These are phyloP conservation scores for Solanum hybrid DNA, from an alignment of 305 asterid species.

Conservation along the genomic window DNA sequence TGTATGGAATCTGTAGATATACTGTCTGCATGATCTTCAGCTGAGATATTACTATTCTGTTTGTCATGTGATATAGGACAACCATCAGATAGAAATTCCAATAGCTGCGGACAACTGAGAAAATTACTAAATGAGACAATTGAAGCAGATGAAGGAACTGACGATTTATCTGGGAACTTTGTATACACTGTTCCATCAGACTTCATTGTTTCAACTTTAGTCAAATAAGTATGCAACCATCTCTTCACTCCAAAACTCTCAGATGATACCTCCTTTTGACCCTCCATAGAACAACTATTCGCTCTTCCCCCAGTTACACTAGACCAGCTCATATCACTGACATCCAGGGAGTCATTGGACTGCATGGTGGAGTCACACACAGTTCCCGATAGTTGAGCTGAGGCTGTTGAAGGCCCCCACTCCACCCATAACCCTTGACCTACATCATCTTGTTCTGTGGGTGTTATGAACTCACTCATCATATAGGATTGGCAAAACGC, in stretches of 20 bases:
- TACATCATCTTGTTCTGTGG: constrained; percentile 28
- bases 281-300: constrained; percentile 18
- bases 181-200: constrained; percentile 46
- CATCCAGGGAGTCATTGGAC: constrained; percentile 7
- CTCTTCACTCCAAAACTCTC: constrained; percentile 30
- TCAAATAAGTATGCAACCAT: constrained; percentile 66
- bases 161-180: constrained; percentile 48
- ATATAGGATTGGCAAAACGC: constrained; percentile 44
- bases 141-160: constrained; percentile 36
- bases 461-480: constrained; percentile 24
- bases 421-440: constrained; percentile 74
- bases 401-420: constrained; percentile 65
- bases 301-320: constrained; percentile 14
- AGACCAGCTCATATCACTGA: not conserved
- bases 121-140: constrained; percentile 64
- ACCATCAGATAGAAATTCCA: constrained; percentile 44
- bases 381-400: constrained; percentile 21
- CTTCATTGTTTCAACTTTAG: constrained; percentile 41
- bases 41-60: constrained; percentile 21
- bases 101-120: constrained; percentile 40
- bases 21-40: constrained; percentile 18
- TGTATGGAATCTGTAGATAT: constrained; percentile 11
- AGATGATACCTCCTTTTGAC: constrained; percentile 29
- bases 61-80: constrained; percentile 27
- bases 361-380: constrained; percentile 11